phyloP scores from a whole-genome alignment of 108 stramenopile species.

The Licmophora abbreviata region DNA sequence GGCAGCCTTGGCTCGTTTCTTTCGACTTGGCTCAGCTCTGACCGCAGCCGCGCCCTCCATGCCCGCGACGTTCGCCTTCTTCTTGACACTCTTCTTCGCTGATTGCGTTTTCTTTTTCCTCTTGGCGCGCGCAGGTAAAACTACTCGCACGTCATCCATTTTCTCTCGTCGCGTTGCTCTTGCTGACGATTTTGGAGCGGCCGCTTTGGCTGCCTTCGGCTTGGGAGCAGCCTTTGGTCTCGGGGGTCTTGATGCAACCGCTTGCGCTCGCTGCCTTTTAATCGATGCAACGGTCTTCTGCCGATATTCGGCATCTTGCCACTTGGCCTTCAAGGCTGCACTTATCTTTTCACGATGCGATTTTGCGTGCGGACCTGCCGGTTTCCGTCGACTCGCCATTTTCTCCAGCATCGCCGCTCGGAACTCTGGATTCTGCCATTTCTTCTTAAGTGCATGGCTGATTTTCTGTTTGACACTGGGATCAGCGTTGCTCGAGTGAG shows the following conservation, averaged over 20 bases:
- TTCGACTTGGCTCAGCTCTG: background rate
- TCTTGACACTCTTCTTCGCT: conserved; percentile 10
- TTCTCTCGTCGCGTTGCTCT: conserved; percentile 12
- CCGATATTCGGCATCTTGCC: conserved; percentile 73
- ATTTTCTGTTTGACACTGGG: conserved; percentile 38
- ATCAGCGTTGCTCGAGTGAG: conserved; percentile 15
- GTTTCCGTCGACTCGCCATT: conserved; percentile 30
- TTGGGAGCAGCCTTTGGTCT: conserved; percentile 10
- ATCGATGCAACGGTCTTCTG: conserved; percentile 57
- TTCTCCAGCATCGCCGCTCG: conserved; percentile 61
- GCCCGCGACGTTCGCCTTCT: conserved; percentile 11
- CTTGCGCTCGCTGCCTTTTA: conserved; percentile 19
- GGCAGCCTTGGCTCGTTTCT: background rate
- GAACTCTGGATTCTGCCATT: conserved; percentile 79
- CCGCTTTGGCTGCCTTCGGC: conserved; percentile 1
- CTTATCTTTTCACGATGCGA: conserved; percentile 59
- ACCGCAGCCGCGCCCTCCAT: background rate
- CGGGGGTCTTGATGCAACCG: too few species aligned
- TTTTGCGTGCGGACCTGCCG: conserved; percentile 8
- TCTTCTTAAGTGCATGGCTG: conserved; percentile 54
- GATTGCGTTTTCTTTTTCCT: conserved; percentile 11
- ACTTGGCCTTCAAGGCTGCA: conserved; percentile 74
- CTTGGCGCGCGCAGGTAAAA: conserved; percentile 2
- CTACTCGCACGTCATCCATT: conserved; percentile 5
- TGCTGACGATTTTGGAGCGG: conserved; percentile 2